phyloP scores from a whole-genome alignment of 106 monocot species.

The Amphibolis antarctica region DNA sequence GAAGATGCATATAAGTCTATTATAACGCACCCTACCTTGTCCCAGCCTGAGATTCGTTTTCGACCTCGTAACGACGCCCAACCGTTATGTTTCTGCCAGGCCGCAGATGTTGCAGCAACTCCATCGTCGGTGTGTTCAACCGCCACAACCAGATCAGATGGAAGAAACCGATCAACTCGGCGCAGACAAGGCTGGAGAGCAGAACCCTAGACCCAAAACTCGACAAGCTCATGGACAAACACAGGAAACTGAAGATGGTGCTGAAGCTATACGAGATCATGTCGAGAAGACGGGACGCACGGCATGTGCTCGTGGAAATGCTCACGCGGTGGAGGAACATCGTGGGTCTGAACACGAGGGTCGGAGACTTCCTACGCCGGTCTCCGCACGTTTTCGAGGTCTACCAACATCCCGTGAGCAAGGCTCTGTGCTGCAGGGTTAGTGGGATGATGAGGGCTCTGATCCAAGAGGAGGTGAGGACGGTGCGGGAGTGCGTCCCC shows the following conservation, averaged over 20 bases:
- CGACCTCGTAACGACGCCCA: no score
- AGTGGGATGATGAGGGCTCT: slow-evolving; percentile 33
- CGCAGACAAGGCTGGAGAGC: slow-evolving; percentile 54
- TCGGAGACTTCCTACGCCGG: slow-evolving; percentile 53
- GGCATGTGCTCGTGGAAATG: slow-evolving; percentile 43
- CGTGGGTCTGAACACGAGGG: slow-evolving; percentile 28
- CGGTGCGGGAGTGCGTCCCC: slow-evolving; percentile 9
- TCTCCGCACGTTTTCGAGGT: slow-evolving; percentile 59
- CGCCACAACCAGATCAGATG: slow-evolving; percentile 31
- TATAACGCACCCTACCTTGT: no score
- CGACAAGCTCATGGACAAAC: slow-evolving; percentile 40
- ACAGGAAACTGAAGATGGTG: slow-evolving; percentile 36
- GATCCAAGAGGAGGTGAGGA: slow-evolving; percentile 35
- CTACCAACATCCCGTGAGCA: slow-evolving; percentile 34
- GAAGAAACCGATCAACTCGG: slow-evolving; percentile 63
- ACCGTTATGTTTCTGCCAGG: background rate
- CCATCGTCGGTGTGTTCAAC: slow-evolving; percentile 8
- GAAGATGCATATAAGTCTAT: no score
- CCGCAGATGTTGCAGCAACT: background rate
- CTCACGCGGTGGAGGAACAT: slow-evolving; percentile 45
- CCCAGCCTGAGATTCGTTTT: no score
- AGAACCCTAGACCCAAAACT: slow-evolving; percentile 52
- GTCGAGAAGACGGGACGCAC: slow-evolving; percentile 1
- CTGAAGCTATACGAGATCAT: slow-evolving; percentile 24
- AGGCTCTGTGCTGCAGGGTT: slow-evolving; percentile 29